Conservation (phyloP, 2,329 filamentous ascomycete genomes). For the Diplodia seriata region DNA sequence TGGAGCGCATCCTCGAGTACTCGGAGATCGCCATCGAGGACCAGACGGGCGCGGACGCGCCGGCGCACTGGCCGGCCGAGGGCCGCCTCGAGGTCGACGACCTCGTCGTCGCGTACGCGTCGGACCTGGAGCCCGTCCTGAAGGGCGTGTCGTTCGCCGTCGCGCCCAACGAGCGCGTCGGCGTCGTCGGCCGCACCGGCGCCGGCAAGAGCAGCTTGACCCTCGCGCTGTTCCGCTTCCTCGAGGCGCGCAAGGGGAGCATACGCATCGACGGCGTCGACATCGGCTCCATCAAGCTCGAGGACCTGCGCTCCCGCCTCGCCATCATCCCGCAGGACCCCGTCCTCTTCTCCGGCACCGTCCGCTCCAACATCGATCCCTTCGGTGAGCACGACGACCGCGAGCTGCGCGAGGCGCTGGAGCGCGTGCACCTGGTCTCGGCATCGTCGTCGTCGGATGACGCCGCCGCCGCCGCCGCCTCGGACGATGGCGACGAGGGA, state of each 20-base stretch:
- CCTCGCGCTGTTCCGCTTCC: constrained; percentile 77
- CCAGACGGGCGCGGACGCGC: constrained; percentile 60
- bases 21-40: constrained; percentile 67
- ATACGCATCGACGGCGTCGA: constrained; percentile 77
- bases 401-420: constrained; percentile 72
- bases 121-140: constrained; percentile 73
- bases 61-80: constrained; percentile 77
- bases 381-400: constrained; percentile 73
- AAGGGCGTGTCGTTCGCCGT: constrained; percentile 73
- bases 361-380: constrained; percentile 78
- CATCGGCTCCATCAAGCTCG: constrained; percentile 73
- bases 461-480: background rate
- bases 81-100: constrained; percentile 76
- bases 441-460: too few species aligned
- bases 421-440: constrained; percentile 70
- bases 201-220: constrained; percentile 80
- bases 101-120: constrained; percentile 74
- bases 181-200: constrained; percentile 72
- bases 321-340: constrained; percentile 86
- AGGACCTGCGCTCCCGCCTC: constrained; percentile 73
- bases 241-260: constrained; percentile 57
- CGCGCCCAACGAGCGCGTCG: constrained; percentile 69
- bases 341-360: constrained; percentile 79
- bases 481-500: background rate
- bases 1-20: constrained; percentile 79